Base-by-base conservation (phyloP, 176 grass and related monocot species). In the Avena atlantica region DNA sequence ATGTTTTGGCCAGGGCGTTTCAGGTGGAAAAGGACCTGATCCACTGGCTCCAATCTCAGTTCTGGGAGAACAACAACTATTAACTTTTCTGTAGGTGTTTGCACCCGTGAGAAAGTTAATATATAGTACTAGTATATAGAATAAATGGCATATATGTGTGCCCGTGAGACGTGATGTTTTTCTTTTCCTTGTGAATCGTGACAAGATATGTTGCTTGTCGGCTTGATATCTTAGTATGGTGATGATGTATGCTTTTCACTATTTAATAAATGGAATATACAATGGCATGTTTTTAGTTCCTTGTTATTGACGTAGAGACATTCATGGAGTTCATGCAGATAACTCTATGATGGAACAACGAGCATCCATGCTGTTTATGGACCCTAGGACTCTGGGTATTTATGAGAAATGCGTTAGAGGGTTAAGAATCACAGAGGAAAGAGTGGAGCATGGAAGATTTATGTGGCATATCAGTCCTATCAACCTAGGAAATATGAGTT, bases 1-100 rank as follows among this genome's bases (percentile, higher is more conserved):
- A 70, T n/a, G 68, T 70, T n/a, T 70, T 70, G 68, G 68, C 68
- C 68, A 71, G 19, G 19, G 69, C 69, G 1, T 71, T 71, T 71
- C 69, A 71, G 69, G 69, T 71, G 37, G 69, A 71, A 37, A 71
- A 71, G 69, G 42, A 71, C 5, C 17, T 71, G 9, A 71, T 71
- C 10, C 19, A 71, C 11, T 71, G 69, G 69, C 69, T 70, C 34
- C 67, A 70, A 70, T 70, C 67, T 42, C 67, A 70, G 67, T 70
- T 70, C 67, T 70, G 67, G 67, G 67, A 70, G 19, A 72, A 72
- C 1, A 72, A 72, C 19, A 44, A 74, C 70, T 74, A 74, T 44
- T 74, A 15, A 49, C 11, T 74, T 12, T 23, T 12, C 12, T 24
- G 5, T 23, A 24, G 70, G 20, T 74, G 70, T 49, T 73, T 49